Percentiles rank a stretch among this genome's conserved stretches.
Conservation (phyloP, 2,329 filamentous ascomycete species). For the Rutstroemia sp. region DNA sequence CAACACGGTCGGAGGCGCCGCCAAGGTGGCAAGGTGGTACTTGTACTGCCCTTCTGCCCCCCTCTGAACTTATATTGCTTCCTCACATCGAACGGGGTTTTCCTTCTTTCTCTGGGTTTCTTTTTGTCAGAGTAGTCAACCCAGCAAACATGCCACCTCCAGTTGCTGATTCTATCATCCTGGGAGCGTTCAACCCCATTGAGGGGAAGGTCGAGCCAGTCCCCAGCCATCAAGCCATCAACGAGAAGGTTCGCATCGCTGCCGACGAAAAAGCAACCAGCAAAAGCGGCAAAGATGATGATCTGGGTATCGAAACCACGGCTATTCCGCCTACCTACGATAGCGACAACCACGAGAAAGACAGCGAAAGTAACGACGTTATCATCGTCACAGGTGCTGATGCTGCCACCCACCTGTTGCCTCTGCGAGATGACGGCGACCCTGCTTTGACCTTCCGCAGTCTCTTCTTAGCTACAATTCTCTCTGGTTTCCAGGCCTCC, state of each 20-base stretch:
- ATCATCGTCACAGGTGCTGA: constrained; percentile 47
- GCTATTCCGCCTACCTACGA: no score
- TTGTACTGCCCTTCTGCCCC: no score
- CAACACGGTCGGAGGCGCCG: no score
- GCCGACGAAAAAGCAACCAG: constrained; percentile 6
- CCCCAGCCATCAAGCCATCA: constrained; percentile 26
- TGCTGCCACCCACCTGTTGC: constrained; percentile 40
- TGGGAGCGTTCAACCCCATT: constrained; percentile 25
- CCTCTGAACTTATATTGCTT: not conserved
- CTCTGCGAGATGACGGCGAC: constrained; percentile 47
- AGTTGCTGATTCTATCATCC: constrained; percentile 20
- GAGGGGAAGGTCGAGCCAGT: constrained; percentile 28
- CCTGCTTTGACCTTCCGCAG: constrained; percentile 45
- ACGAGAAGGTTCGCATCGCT: constrained; percentile 26
- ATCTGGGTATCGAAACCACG: no score
- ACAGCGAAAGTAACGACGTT: constrained; percentile 31
- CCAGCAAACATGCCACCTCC: constrained; percentile 15
- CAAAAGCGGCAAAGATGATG: constrained; percentile 20
- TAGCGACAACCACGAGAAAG: constrained; percentile 24
- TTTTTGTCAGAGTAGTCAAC: not conserved
- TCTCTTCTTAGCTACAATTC: constrained; percentile 40
- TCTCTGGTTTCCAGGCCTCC: constrained; percentile 46
- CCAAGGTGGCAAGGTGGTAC: no score
- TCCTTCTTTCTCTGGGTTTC: no score
- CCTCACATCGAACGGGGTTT: not conserved